Conservation (phyloP, 179 eudicot genomes). For the Silene coronaria region DNA sequence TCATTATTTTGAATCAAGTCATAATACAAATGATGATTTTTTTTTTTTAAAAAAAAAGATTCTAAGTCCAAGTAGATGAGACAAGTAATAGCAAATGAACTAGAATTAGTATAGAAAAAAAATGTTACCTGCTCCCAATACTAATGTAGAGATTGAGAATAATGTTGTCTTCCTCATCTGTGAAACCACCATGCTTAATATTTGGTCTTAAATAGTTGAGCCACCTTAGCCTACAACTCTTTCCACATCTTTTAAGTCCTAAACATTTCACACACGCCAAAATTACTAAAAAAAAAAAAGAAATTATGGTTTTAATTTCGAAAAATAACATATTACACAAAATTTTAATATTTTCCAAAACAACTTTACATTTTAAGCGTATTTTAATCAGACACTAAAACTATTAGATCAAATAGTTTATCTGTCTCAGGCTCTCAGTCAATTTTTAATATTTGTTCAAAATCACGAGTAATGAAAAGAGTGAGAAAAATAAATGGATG, state of each 20-base stretch:
- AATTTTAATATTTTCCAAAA: too few species aligned
- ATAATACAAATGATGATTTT: background rate
- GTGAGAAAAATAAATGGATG: background rate
- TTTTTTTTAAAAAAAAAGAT: background rate
- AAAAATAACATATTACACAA: too few species aligned
- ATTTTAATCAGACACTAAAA: too few species aligned
- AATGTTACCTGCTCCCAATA: conserved; percentile 43
- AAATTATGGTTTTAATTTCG: too few species aligned
- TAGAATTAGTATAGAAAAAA: background rate
- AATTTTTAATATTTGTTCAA: too few species aligned
- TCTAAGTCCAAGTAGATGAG: conserved; percentile 28
- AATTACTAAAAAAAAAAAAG: too few species aligned
- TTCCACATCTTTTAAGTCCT: conserved; percentile 53
- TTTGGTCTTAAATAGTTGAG: conserved; percentile 44
- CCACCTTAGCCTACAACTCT: conserved; percentile 50
- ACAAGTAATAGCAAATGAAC: conserved; percentile 19
- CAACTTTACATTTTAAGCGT: too few species aligned
- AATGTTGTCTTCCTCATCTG: conserved; percentile 49
- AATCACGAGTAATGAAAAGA: too few species aligned
- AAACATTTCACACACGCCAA: background rate
- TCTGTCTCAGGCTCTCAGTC: too few species aligned
- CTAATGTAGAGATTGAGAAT: conserved; percentile 47
- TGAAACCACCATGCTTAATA: conserved; percentile 49
- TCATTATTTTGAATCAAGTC: background rate
- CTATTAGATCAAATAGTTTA: too few species aligned